Percentiles rank a stretch among this genome's conserved stretches.
phyloP scores from a whole-genome alignment of 306 rosid species.

The Rosa lucieae region DNA sequence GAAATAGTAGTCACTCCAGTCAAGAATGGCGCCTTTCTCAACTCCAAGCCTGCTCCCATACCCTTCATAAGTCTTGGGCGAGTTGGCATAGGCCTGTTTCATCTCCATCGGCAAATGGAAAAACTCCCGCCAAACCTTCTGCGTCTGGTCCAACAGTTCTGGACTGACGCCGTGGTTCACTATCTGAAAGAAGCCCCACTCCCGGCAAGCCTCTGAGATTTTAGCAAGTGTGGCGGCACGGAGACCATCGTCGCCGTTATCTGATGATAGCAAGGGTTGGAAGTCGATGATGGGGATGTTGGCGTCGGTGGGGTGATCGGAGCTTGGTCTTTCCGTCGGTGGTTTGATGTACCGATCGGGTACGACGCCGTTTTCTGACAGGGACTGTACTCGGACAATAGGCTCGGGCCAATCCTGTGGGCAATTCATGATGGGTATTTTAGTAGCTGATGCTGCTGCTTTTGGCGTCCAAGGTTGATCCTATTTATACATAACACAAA shows the following conservation, averaged over 20 bases:
- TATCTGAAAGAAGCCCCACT: constrained; percentile 81
- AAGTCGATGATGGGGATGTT: constrained; percentile 79
- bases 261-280: constrained; percentile 18
- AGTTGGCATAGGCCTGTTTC: constrained; percentile 65
- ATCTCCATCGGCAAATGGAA: constrained; percentile 64
- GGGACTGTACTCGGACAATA: constrained; percentile 73
- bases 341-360: constrained; percentile 79
- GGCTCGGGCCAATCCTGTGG: constrained; percentile 86
- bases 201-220: constrained; percentile 59
- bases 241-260: neutral
- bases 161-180: constrained; percentile 66
- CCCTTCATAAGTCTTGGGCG: constrained; percentile 80
- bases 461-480: constrained; percentile 23
- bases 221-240: constrained; percentile 15
- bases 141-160: constrained; percentile 47
- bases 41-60: constrained; percentile 83
- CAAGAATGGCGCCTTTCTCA: constrained; percentile 77
- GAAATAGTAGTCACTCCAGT: constrained; percentile 85
- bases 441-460: neutral
- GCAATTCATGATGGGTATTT: constrained; percentile 30
- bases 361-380: constrained; percentile 51
- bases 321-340: constrained; percentile 24
- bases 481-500: constrained; percentile 6
- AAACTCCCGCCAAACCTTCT: constrained; percentile 57
- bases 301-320: neutral